phyloP scores from a whole-genome alignment of 2,329 filamentous ascomycete genomes.

The Diaporthe batatas region DNA sequence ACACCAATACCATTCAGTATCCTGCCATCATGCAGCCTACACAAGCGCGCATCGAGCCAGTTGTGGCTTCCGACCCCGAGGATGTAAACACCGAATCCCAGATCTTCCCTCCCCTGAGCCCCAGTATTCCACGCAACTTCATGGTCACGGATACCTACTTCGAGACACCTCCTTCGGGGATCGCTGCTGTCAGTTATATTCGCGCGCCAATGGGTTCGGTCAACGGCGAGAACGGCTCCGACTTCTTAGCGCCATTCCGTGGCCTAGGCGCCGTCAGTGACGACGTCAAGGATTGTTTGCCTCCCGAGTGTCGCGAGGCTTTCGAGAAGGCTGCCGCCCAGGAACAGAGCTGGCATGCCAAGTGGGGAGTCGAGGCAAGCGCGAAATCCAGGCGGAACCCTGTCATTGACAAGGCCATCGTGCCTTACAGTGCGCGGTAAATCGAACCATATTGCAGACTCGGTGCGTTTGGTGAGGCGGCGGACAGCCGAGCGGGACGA shows the following conservation, averaged over 20 bases:
- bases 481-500: neutral
- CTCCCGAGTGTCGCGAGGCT: constrained; percentile 77
- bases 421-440: constrained; percentile 65
- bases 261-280: constrained; percentile 75
- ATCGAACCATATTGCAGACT: neutral
- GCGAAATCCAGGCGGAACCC: constrained; percentile 66
- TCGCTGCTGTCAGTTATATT: constrained; percentile 61
- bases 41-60: constrained; percentile 83
- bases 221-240: constrained; percentile 51
- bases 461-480: no score
- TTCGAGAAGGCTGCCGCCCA: constrained; percentile 76
- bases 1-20: constrained; percentile 93
- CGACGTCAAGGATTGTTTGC: constrained; percentile 76
- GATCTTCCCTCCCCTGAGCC: constrained; percentile 62
- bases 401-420: constrained; percentile 74
- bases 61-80: constrained; percentile 61
- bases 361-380: constrained; percentile 78
- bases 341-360: constrained; percentile 79
- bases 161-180: constrained; percentile 63
- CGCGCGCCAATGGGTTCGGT: constrained; percentile 55
- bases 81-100: constrained; percentile 48
- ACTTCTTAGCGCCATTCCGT: constrained; percentile 66
- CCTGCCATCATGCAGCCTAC: constrained; percentile 91
- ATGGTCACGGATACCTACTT: constrained; percentile 68
- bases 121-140: constrained; percentile 68